phyloP scores from a whole-genome alignment of 2,329 filamentous ascomycete genomes.

The Thelonectria rubi region DNA sequence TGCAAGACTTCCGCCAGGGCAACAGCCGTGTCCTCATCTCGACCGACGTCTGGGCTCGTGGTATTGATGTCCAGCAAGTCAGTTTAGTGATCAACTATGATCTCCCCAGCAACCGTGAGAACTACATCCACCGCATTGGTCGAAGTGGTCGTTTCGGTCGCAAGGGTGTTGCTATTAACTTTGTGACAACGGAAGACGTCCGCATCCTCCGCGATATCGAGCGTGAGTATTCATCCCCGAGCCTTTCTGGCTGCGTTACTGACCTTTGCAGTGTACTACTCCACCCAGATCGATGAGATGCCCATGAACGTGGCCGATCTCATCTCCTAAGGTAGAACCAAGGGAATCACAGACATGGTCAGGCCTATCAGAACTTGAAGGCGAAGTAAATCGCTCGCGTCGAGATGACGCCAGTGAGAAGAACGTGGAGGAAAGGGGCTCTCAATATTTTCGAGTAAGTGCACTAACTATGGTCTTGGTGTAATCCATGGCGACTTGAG shows the following conservation, averaged over 20 bases:
- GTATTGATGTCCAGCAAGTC: conserved; percentile 99
- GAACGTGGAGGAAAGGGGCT: conserved; percentile 45
- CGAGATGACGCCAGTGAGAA: conserved; percentile 25
- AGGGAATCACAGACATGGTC: background rate
- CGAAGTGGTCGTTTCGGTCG: conserved; percentile 94
- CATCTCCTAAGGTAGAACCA: conserved; percentile 53
- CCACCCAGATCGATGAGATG: conserved; percentile 98
- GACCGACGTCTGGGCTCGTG: conserved; percentile 96
- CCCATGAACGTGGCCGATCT: conserved; percentile 88
- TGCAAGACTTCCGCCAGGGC: conserved; percentile 98
- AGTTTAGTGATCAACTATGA: conserved; percentile 99
- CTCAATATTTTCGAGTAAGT: conserved; percentile 39
- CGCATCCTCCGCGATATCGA: conserved; percentile 98
- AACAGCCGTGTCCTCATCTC: conserved; percentile 97
- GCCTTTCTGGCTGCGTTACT: conserved; percentile 39
- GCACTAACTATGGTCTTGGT: no score
- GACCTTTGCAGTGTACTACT: conserved; percentile 79
- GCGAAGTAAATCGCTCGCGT: conserved; percentile 25
- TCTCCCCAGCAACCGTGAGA: conserved; percentile 96
- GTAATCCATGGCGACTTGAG: background rate
- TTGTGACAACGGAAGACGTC: conserved; percentile 97
- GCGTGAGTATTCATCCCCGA: conserved; percentile 63
- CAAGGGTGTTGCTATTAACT: conserved; percentile 99
- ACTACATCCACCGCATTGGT: conserved; percentile 99
- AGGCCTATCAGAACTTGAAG: conserved; percentile 1